Percentiles rank a stretch among this genome's conserved stretches.
These are phyloP conservation scores for Phanerodontia chrysosporium DNA, from an alignment of 768 basidiomycete species.

Conservation along the genomic window DNA sequence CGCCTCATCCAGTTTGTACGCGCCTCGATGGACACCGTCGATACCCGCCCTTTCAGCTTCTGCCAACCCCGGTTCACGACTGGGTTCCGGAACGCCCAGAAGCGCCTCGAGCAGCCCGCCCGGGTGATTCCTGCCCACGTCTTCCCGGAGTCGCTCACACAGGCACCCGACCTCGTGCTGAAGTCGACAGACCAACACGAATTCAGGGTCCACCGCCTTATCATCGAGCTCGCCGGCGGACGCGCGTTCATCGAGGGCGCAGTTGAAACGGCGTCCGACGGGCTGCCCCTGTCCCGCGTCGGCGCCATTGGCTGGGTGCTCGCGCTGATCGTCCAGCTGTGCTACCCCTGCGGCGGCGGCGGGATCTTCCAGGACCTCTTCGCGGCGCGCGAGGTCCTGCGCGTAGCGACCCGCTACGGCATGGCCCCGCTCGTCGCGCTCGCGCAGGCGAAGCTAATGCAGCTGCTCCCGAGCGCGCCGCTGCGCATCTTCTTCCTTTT, in stretches of 20 bases:
- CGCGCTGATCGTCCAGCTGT: constrained; percentile 1
- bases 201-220: constrained; percentile 11
- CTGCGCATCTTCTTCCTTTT: constrained; percentile 8
- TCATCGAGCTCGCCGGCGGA: constrained; percentile 3
- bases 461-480: not conserved
- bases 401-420: not conserved
- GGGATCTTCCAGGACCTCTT: not conserved
- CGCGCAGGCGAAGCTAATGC: not conserved
- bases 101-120: not conserved
- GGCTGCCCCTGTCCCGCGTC: constrained; percentile 5
- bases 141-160: not conserved
- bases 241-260: not conserved
- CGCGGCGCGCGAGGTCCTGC: not conserved
- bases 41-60: not conserved
- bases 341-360: constrained; percentile 5
- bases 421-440: not conserved
- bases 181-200: constrained; percentile 8
- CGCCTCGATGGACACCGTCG: not conserved
- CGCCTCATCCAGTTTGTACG: constrained; percentile 13
- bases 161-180: constrained; percentile 9
- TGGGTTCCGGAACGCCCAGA: not conserved
- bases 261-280: not conserved
- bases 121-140: not conserved
- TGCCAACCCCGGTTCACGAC: not conserved
- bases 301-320: constrained; percentile 3